These are phyloP conservation scores for Calycina marina DNA, from an alignment of 2,329 filamentous ascomycete species.

Conservation along the genomic window DNA sequence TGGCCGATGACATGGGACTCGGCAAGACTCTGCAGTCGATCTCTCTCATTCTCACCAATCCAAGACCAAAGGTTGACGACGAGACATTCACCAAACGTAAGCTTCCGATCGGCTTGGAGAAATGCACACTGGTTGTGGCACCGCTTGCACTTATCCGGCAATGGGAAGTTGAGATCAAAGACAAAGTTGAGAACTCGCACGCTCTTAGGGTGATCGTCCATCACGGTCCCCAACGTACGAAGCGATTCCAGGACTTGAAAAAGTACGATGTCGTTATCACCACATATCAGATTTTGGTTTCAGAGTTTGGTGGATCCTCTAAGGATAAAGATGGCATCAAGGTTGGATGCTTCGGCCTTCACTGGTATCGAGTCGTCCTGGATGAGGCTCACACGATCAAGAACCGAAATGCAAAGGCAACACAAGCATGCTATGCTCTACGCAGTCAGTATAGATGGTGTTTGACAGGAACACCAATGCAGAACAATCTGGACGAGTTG, in stretches of 20 bases:
- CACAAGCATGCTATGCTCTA: constrained; percentile 78
- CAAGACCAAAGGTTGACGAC: constrained; percentile 47
- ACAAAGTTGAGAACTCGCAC: constrained; percentile 58
- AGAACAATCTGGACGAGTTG: constrained; percentile 93
- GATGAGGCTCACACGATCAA: constrained; percentile 98
- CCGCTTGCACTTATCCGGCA: constrained; percentile 90
- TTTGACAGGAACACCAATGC: constrained; percentile 89
- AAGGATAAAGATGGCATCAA: constrained; percentile 47
- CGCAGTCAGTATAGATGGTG: constrained; percentile 88
- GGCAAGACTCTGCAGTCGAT: constrained; percentile 95
- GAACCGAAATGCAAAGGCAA: constrained; percentile 90
- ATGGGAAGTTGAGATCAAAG: constrained; percentile 87
- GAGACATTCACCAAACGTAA: constrained; percentile 43
- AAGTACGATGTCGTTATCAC: constrained; percentile 92
- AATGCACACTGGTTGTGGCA: constrained; percentile 79
- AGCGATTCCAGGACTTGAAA: constrained; percentile 60
- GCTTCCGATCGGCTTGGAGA: constrained; percentile 53
- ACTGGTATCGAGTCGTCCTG: constrained; percentile 91
- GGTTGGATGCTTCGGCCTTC: constrained; percentile 74
- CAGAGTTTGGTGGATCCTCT: constrained; percentile 64
- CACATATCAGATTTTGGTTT: constrained; percentile 89
- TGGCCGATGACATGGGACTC: constrained; percentile 94
- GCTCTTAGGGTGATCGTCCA: constrained; percentile 74
- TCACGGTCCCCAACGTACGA: constrained; percentile 76
- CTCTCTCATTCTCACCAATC: constrained; percentile 72